These are phyloP conservation scores for Amyloporia xantha DNA, from an alignment of 768 basidiomycete species.

Conservation along the genomic window DNA sequence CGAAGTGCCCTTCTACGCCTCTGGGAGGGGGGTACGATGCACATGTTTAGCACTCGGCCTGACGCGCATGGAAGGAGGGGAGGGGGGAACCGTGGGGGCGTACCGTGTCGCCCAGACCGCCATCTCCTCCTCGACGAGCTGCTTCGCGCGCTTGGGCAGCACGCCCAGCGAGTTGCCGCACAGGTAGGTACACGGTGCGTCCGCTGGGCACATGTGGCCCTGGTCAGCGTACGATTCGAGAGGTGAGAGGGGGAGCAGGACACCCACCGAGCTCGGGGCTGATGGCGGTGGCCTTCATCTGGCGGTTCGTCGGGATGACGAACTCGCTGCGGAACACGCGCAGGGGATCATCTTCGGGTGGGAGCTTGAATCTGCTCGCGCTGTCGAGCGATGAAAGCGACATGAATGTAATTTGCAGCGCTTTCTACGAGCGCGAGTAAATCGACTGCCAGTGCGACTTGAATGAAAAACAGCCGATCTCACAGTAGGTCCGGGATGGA, in stretches of 20 bases:
- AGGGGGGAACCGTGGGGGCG: conserved; percentile 11
- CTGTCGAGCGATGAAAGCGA: no score
- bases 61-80: neutral
- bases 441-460: no score
- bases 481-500: no score
- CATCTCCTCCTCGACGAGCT: conserved; percentile 77
- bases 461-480: no score
- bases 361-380: conserved; percentile 10
- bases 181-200: conserved; percentile 64
- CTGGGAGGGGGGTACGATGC: conserved; percentile 34
- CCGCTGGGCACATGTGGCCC: conserved; percentile 11
- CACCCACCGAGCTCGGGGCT: conserved; percentile 17
- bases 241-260: neutral
- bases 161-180: conserved; percentile 95
- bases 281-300: conserved; percentile 21
- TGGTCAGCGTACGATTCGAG: neutral
- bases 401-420: no score
- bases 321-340: conserved; percentile 38
- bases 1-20: conserved; percentile 83
- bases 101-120: conserved; percentile 74
- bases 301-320: conserved; percentile 31
- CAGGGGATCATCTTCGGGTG: conserved; percentile 13
- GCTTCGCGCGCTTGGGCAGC: conserved; percentile 64
- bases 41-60: neutral
- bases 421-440: no score